These are phyloP conservation scores for Castanea mollissima DNA, from an alignment of 306 rosid genomes.

Conservation along the genomic window DNA sequence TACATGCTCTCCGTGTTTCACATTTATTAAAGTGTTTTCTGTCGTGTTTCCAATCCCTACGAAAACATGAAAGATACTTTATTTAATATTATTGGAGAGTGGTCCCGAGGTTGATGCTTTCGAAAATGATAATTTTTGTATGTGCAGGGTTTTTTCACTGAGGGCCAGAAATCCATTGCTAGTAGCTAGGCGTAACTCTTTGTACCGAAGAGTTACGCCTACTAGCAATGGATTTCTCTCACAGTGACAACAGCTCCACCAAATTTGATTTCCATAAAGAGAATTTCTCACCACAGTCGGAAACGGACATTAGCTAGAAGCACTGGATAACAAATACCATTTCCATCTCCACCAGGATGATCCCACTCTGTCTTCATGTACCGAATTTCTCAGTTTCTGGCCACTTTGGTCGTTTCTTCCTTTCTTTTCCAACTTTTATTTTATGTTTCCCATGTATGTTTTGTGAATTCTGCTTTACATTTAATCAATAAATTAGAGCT, in stretches of 20 bases:
- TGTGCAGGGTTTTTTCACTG: conserved; percentile 69
- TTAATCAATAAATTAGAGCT: neutral
- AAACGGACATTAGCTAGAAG: neutral
- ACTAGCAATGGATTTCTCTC: conserved; percentile 51
- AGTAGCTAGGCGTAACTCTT: no score
- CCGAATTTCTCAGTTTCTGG: neutral
- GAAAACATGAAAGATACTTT: neutral
- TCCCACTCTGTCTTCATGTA: neutral
- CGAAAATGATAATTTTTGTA: neutral
- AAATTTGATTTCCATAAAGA: conserved; percentile 55
- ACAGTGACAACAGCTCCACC: conserved; percentile 34
- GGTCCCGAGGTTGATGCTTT: no score
- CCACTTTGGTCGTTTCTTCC: neutral
- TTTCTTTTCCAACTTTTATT: neutral
- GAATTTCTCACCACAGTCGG: conserved; percentile 31
- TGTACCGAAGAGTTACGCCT: conserved; percentile 39
- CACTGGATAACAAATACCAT: neutral
- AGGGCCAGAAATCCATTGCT: conserved; percentile 33
- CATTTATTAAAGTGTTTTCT: neutral
- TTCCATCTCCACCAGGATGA: conserved; percentile 15
- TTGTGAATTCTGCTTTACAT: neutral
- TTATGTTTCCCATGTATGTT: neutral
- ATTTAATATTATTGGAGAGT: no score
- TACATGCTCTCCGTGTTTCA: neutral
- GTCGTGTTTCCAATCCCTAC: neutral